Evolutionary conservation across 1,284 basidiomycete genomes (phyloP).

Genomic region (Melampsora larici-populina): DNA sequence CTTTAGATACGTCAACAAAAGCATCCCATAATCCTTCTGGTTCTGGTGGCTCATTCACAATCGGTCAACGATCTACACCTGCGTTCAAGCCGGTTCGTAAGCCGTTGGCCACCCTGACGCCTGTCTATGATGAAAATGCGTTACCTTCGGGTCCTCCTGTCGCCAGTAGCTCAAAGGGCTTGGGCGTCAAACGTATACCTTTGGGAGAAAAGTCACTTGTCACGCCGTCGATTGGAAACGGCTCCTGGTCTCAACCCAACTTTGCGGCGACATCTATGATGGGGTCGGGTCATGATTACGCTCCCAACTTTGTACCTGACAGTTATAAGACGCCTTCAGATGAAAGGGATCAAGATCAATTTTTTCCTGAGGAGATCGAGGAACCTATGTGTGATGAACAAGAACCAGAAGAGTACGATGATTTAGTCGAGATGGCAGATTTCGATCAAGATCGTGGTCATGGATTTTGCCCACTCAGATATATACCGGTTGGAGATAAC

Average conservation of each 20-base stretch:
- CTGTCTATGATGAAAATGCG: slow-evolving; percentile 37
- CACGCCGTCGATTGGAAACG: not conserved
- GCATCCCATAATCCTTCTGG: not conserved
- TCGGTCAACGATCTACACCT: not conserved
- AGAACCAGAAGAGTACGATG: not conserved
- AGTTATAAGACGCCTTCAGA: not conserved
- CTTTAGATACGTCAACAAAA: not conserved
- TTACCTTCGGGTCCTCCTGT: slow-evolving; percentile 3
- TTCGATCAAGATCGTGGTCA: slow-evolving; percentile 4
- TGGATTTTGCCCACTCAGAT: slow-evolving; percentile 22
- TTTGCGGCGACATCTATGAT: not conserved
- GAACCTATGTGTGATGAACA: slow-evolving; percentile 8
- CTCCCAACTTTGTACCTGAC: not conserved
- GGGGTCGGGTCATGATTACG: not conserved
- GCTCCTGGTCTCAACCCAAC: not conserved
- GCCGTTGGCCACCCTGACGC: slow-evolving; percentile 27
- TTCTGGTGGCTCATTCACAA: not conserved
- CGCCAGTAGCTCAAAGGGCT: not conserved
- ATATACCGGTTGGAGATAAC: slow-evolving; percentile 55
- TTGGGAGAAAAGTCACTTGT: slow-evolving; percentile 25
- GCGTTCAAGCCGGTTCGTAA: slow-evolving; percentile 41
- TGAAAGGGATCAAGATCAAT: not conserved
- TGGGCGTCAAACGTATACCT: slow-evolving; percentile 26
- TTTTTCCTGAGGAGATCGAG: slow-evolving; percentile 20
- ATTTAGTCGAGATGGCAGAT: not conserved